Evolutionary conservation across 2,329 filamentous ascomycete genomes (phyloP), one percentile per base, ranked within the genome.

Genomic region (Hirsutella rhossiliensis): DNA sequence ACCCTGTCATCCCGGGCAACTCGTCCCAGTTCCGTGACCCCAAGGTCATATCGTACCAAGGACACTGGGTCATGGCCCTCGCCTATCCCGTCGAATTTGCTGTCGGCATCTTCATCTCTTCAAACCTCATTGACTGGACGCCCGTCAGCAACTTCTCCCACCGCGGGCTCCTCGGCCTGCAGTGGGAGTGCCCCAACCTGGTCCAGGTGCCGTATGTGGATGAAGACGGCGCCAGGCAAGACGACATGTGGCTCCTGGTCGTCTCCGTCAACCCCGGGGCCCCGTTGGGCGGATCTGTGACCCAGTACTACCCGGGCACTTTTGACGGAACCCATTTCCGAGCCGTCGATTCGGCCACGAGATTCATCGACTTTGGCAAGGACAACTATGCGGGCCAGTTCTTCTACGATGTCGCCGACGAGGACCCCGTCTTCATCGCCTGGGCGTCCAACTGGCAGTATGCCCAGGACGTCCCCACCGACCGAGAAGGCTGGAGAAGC

Each of bases 291-390:
- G 76, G 76, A 1, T 76, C 71, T 1, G 66, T 71, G 17, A 67
- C 66, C 1, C 58, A 78, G 54, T 80, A 79, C 54, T 75, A 74
- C 61, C 61, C 72, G 0, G 78, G 79, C 5, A 62, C 58, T 2
- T 82, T 81, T 62, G 79, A 83, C 49, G 79, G 78, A n/a, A 80
- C 75, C 0, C 73, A 78, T 54, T 82, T 80, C 47, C 48, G 52
- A n/a, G 48, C 58, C 11, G 49, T 58, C 11, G 58, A 60, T 8
- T 48, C 46, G 3, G 52, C 51, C 7, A 51, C 60, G 1, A 44
- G 61, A 8, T 51, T 60, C 4, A 51, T 57, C 0, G 61, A 63
- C 41, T 62, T 63, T 31, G 61, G 57, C 15, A 62, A 63, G 30
- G 61, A 64, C 36, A 62, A 62, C 43, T 64, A 63, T 29, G 61